Percentiles rank a stretch among this genome's conserved stretches.
phyloP scores from a whole-genome alignment of 129 eudicot genomes.

The Solidago caesia region DNA sequence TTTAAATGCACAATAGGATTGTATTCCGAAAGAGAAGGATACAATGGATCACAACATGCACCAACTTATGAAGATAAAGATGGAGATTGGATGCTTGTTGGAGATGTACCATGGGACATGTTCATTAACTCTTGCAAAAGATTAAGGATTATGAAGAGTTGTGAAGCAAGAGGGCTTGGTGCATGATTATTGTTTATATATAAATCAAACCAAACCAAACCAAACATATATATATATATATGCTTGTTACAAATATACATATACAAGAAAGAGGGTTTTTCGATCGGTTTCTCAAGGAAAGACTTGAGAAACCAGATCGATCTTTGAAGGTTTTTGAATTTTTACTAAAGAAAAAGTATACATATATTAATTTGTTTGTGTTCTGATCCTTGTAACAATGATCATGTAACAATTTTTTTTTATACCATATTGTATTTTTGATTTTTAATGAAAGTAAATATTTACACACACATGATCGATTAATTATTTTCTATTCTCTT shows the following conservation, averaged over 20 bases:
- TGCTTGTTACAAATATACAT: not conserved
- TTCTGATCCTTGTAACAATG: slow-evolving; percentile 25
- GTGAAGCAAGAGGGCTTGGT: slow-evolving; percentile 76
- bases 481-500: not conserved
- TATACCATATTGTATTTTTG: slow-evolving; percentile 3
- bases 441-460: slow-evolving; percentile 34
- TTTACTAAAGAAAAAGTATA: slow-evolving; percentile 24
- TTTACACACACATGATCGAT: slow-evolving; percentile 13
- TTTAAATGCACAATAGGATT: slow-evolving; percentile 70
- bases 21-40: slow-evolving; percentile 75
- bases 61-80: slow-evolving; percentile 96
- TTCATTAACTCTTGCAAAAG: slow-evolving; percentile 70
- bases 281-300: slow-evolving; percentile 2
- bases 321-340: slow-evolving; percentile 20
- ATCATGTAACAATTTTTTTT: slow-evolving; percentile 25
- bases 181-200: slow-evolving; percentile 27
- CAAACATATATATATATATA: not conserved
- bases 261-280: slow-evolving; percentile 13
- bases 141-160: slow-evolving; percentile 77
- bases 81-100: slow-evolving; percentile 95
- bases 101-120: slow-evolving; percentile 96
- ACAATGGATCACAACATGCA: slow-evolving; percentile 64
- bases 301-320: slow-evolving; percentile 19
- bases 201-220: not conserved
- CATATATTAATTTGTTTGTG: slow-evolving; percentile 26